These are phyloP conservation scores for Cutaneotrichosporon cavernicola DNA, from an alignment of 1,284 basidiomycete genomes.

Conservation along the genomic window DNA sequence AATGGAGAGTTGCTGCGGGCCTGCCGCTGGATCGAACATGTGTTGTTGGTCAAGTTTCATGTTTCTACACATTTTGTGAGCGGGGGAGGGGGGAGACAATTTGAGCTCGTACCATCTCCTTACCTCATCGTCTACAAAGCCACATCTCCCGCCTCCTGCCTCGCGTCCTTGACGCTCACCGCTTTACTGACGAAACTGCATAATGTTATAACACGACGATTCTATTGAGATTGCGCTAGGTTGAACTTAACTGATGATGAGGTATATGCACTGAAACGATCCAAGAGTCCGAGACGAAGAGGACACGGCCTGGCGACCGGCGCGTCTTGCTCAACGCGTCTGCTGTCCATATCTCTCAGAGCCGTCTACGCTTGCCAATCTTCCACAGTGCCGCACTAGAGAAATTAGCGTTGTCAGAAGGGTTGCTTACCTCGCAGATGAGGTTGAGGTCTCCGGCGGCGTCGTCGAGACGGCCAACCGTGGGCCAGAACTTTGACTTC, in stretches of 20 bases:
- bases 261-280: not conserved
- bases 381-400: conserved; percentile 74
- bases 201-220: conserved; percentile 14
- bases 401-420: not conserved
- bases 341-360: not conserved
- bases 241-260: conserved; percentile 11
- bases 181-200: conserved; percentile 3
- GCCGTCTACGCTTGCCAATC: conserved; percentile 55
- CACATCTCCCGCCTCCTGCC: not conserved
- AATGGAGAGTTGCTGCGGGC: no score
- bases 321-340: not conserved
- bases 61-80: no score
- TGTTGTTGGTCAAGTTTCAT: no score
- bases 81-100: no score
- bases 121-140: no score
- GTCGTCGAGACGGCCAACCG: conserved; percentile 85
- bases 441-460: conserved; percentile 54
- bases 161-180: not conserved
- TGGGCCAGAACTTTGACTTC: conserved; percentile 91
- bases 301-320: not conserved
- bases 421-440: conserved; percentile 60
- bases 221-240: not conserved
- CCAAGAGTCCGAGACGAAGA: conserved; percentile 12
- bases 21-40: no score
- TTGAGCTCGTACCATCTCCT: not conserved